Evolutionary conservation across 2,329 filamentous ascomycete species (phyloP).

Genomic region (Alternaria triticina): DNA sequence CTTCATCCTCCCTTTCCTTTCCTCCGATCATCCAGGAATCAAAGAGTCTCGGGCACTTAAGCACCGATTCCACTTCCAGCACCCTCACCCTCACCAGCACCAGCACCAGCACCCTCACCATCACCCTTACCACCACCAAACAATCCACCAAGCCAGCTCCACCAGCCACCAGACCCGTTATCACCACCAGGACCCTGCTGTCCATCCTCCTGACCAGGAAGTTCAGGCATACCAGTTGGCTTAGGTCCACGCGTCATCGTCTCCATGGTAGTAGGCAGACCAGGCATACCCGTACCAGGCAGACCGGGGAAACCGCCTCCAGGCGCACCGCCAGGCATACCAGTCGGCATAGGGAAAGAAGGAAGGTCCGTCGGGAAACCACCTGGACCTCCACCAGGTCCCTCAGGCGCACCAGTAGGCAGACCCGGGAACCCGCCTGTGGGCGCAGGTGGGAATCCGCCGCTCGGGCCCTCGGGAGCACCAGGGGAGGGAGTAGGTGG

Average conservation of each 20-base stretch:
- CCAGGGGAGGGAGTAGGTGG: not conserved
- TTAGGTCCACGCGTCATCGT: conserved; percentile 20
- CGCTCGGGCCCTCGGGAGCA: not conserved
- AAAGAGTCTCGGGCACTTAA: not conserved
- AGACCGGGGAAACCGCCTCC: conserved; percentile 4
- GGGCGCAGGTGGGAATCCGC: not conserved
- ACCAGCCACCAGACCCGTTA: conserved; percentile 8
- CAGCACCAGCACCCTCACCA: not conserved
- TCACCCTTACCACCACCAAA: conserved; percentile 4
- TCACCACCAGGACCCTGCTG: not conserved
- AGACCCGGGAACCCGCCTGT: not conserved
- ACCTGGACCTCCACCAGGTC: not conserved
- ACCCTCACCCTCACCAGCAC: not conserved
- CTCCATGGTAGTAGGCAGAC: conserved; percentile 9
- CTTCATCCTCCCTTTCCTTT: not conserved
- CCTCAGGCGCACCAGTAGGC: not conserved
- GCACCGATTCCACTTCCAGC: not conserved
- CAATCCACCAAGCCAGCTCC: conserved; percentile 12
- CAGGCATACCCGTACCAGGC: conserved; percentile 1
- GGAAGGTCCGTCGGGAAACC: conserved; percentile 5
- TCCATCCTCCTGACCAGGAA: not conserved
- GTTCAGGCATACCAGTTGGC: conserved; percentile 12
- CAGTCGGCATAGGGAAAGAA: conserved; percentile 2
- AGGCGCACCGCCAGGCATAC: conserved; percentile 1
- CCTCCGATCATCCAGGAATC: not conserved